Conservation (phyloP, 345 rosid species). For the Rhizophora mangle region DNA sequence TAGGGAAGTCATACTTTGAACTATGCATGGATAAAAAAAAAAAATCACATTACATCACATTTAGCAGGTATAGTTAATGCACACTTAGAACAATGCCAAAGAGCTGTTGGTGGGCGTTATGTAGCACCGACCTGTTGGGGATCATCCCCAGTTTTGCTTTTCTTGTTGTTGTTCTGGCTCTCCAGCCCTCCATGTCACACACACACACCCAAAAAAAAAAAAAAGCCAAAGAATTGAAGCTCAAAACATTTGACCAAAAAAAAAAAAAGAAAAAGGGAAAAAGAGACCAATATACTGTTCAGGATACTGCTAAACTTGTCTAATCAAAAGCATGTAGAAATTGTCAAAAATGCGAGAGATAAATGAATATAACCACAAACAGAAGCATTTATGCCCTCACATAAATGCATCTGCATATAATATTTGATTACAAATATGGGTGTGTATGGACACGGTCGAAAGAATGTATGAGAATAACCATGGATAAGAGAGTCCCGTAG, state of each 20-base stretch:
- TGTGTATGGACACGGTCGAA: background rate
- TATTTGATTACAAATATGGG: background rate
- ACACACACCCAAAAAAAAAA: background rate
- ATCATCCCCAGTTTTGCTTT: too few relatives aligned
- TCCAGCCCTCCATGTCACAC: too few relatives aligned
- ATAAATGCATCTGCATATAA: background rate
- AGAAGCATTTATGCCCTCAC: conserved; percentile 23
- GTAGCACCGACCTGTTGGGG: too few relatives aligned
- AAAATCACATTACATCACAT: background rate
- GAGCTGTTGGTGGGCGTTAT: too few relatives aligned
- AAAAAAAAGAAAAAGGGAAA: conserved; percentile 4
- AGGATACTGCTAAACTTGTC: conserved; percentile 19
- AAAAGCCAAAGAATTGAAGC: background rate
- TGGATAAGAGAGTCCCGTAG: conserved; percentile 16
- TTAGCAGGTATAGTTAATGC: too few relatives aligned
- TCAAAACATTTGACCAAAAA: background rate
- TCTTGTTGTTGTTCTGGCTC: too few relatives aligned
- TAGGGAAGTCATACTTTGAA: background rate
- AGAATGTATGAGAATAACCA: background rate
- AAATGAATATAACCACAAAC: conserved; percentile 9
- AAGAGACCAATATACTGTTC: conserved; percentile 24
- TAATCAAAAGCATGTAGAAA: conserved; percentile 34
- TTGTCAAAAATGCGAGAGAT: conserved; percentile 28
- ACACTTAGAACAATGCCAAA: too few relatives aligned
- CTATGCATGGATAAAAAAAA: background rate